Percentiles rank a stretch among this genome's conserved stretches.
Evolutionary conservation across 345 rosid genomes (phyloP).

Genomic region (Rubroshorea leprosula): DNA sequence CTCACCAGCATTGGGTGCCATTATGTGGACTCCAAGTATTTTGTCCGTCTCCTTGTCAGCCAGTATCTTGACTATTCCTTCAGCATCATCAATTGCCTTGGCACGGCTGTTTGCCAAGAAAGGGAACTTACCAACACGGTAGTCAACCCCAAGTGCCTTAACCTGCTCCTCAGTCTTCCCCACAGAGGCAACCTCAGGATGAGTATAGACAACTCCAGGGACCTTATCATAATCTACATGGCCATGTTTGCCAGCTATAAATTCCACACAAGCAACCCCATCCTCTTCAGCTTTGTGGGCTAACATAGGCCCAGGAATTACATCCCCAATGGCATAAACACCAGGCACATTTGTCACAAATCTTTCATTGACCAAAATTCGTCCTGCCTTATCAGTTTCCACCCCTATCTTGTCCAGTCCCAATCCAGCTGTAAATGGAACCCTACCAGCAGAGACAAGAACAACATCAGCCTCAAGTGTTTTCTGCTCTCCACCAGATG

Average conservation of each 20-base stretch:
- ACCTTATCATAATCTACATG: conserved; percentile 97
- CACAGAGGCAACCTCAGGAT: conserved; percentile 96
- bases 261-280: conserved; percentile 97
- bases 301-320: conserved; percentile 96
- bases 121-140: conserved; percentile 94
- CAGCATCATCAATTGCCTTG: conserved; percentile 91
- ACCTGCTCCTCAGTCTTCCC: conserved; percentile 99
- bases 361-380: conserved; percentile 72
- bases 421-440: conserved; percentile 86
- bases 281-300: conserved; percentile 99
- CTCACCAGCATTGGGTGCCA: conserved; percentile 96
- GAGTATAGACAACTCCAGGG: conserved; percentile 96
- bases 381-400: conserved; percentile 80
- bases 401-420: conserved; percentile 89
- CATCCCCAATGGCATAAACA: conserved; percentile 94
- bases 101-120: conserved; percentile 98
- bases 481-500: conserved; percentile 84
- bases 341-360: conserved; percentile 79
- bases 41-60: conserved; percentile 97
- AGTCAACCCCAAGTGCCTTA: conserved; percentile 64
- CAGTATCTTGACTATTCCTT: conserved; percentile 84
- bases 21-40: conserved; percentile 91
- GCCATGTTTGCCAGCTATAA: conserved; percentile 92
- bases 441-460: conserved; percentile 92
- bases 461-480: conserved; percentile 90